Evolutionary conservation across 2,329 filamentous ascomycete genomes (phyloP).

Genomic region (Xylariaceae sp.): DNA sequence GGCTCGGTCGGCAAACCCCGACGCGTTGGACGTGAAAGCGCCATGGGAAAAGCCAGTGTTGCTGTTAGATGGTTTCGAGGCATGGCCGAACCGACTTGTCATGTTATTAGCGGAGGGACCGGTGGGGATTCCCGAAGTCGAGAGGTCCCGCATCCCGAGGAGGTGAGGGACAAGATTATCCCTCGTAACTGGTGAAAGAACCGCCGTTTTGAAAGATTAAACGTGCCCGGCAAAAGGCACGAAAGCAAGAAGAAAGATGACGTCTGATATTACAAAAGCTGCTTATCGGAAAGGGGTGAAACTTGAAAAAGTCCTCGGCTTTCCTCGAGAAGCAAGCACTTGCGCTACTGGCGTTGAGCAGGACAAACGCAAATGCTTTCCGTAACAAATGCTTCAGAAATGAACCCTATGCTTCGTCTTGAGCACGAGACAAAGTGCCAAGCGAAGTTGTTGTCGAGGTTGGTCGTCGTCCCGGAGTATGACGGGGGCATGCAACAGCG

Average conservation of each 20-base stretch:
- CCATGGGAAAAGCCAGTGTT: conserved; percentile 90
- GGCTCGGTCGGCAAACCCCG: conserved; percentile 81
- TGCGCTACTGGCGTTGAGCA: too few relatives aligned
- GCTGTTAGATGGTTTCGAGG: conserved; percentile 75
- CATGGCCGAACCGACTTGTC: conserved; percentile 61
- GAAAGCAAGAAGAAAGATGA: conserved; percentile 26
- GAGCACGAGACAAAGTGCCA: too few relatives aligned
- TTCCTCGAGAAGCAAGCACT: too few relatives aligned
- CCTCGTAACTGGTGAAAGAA: conserved; percentile 70
- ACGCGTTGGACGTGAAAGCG: conserved; percentile 81
- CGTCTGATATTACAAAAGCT: conserved; percentile 29
- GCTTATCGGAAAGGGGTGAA: conserved; percentile 21
- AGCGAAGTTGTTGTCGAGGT: conserved; percentile 21
- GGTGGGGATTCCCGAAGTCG: conserved; percentile 55
- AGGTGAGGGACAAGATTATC: conserved; percentile 84
- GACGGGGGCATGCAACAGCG: conserved; percentile 12
- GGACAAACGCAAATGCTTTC: too few relatives aligned
- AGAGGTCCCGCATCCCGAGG: conserved; percentile 87
- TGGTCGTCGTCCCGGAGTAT: conserved; percentile 15
- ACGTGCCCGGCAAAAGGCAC: conserved; percentile 44
- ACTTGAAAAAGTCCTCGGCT: conserved; percentile 21
- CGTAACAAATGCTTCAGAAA: too few relatives aligned
- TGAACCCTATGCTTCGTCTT: too few relatives aligned
- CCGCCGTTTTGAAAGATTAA: conserved; percentile 70
- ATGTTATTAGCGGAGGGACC: conserved; percentile 47